Percentiles rank a stretch among this genome's conserved stretches.
Conservation (phyloP, 768 basidiomycete species). For the Clitopilus hobsonii region DNA sequence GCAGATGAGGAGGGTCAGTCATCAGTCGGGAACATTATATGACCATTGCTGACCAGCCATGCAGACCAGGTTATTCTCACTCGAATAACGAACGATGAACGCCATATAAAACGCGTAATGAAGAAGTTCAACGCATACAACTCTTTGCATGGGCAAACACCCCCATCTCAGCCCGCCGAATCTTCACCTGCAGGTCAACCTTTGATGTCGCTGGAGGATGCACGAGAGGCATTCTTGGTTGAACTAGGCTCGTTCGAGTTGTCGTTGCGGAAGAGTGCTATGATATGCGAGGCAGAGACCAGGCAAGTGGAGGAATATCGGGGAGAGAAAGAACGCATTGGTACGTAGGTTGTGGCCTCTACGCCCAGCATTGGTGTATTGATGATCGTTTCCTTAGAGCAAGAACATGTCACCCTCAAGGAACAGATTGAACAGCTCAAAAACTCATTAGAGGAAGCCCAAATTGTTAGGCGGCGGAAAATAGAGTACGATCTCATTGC, state of each 20-base stretch:
- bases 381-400: too few species aligned
- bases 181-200: conserved; percentile 20
- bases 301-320: conserved; percentile 85
- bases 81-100: conserved; percentile 80
- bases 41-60: conserved; percentile 3
- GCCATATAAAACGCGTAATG: conserved; percentile 69
- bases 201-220: conserved; percentile 50
- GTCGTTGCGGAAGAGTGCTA: conserved; percentile 68
- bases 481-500: conserved; percentile 85
- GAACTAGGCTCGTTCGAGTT: conserved; percentile 77
- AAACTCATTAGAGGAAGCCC: conserved; percentile 70
- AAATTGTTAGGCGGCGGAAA: conserved; percentile 68
- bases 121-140: conserved; percentile 75
- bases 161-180: conserved; percentile 45
- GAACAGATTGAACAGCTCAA: conserved; percentile 78
- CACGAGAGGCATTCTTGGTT: conserved; percentile 71
- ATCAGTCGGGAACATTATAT: neutral
- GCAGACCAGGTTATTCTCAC: conserved; percentile 77
- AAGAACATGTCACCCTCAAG: conserved; percentile 63
- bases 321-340: conserved; percentile 64
- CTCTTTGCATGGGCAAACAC: conserved; percentile 22
- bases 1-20: conserved; percentile 59
- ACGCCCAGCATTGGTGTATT: too few species aligned
- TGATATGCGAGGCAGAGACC: conserved; percentile 84
- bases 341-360: too few species aligned